Percentiles rank a stretch among this genome's conserved stretches.
These are phyloP conservation scores for Vaccinium myrtillus DNA, from an alignment of 148 eudicot genomes.

Conservation along the genomic window DNA sequence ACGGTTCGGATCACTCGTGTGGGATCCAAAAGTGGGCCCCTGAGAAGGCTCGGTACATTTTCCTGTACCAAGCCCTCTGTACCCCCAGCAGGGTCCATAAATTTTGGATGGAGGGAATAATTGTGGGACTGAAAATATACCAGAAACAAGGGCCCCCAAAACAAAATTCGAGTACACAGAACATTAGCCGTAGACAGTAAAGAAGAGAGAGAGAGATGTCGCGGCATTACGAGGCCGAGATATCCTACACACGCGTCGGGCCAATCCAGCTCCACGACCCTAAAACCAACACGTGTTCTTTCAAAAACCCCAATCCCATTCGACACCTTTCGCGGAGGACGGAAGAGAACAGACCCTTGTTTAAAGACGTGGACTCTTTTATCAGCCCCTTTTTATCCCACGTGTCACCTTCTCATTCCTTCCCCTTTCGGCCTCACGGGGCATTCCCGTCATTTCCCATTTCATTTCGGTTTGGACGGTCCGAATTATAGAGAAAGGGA, in stretches of 20 bases:
- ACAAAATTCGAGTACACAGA: too few species aligned
- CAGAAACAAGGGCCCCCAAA: too few species aligned
- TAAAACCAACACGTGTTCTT: conserved; percentile 13
- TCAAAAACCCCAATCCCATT: not conserved
- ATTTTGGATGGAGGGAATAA: too few species aligned
- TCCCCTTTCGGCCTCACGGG: not conserved
- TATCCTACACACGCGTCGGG: conserved; percentile 14
- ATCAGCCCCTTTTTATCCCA: not conserved
- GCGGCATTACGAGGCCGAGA: conserved; percentile 18
- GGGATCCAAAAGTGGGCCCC: too few species aligned
- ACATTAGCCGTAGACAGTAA: not conserved
- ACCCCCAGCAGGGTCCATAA: too few species aligned
- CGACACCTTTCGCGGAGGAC: conserved; percentile 7
- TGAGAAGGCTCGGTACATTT: too few species aligned
- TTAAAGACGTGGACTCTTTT: conserved; percentile 23
- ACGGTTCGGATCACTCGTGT: too few species aligned
- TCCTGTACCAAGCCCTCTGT: too few species aligned
- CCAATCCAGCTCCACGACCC: not conserved
- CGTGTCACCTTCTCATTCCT: conserved; percentile 11
- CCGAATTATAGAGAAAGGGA: too few species aligned
- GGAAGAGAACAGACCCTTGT: conserved; percentile 13
- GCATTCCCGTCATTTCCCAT: not conserved
- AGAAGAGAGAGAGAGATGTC: not conserved
- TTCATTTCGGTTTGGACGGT: too few species aligned
- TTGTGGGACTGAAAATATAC: too few species aligned